phyloP scores from a whole-genome alignment of 2,329 filamentous ascomycete species.

The Talaromyces sp. region DNA sequence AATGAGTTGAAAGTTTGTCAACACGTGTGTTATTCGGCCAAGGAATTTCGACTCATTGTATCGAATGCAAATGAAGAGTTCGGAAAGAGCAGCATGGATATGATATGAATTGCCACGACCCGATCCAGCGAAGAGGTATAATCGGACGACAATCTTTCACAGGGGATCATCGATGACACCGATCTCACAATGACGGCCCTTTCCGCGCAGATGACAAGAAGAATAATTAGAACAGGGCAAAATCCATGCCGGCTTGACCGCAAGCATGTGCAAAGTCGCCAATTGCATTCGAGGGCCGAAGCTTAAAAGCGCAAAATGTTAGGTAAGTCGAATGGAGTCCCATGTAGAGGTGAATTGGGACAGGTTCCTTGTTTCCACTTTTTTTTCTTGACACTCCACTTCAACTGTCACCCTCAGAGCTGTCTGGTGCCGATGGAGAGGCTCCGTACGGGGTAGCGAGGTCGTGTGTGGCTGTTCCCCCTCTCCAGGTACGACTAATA shows the following conservation, averaged over 20 bases:
- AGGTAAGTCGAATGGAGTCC: conserved; percentile 12
- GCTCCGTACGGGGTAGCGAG: conserved; percentile 10
- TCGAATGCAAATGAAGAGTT: background rate
- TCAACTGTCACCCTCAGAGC: conserved; percentile 10
- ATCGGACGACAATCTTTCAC: conserved; percentile 12
- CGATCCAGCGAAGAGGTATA: background rate
- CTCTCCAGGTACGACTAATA: background rate
- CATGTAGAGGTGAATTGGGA: conserved; percentile 4
- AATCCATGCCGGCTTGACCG: conserved; percentile 9
- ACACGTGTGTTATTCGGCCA: background rate
- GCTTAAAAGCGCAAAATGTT: conserved; percentile 16
- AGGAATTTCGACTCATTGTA: conserved; percentile 5
- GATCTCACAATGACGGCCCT: background rate
- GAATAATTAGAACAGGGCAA: background rate
- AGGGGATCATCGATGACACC: conserved; percentile 10
- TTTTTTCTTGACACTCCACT: conserved; percentile 10
- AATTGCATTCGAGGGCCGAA: conserved; percentile 10
- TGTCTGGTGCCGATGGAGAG: background rate
- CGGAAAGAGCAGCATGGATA: background rate
- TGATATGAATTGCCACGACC: background rate
- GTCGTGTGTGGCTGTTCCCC: background rate
- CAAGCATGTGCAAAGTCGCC: conserved; percentile 10
- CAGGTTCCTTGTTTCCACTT: conserved; percentile 1
- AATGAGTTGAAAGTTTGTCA: background rate
- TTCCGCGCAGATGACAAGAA: background rate